Conservation (phyloP, 768 basidiomycete species). For the Tulasnella sp. region DNA sequence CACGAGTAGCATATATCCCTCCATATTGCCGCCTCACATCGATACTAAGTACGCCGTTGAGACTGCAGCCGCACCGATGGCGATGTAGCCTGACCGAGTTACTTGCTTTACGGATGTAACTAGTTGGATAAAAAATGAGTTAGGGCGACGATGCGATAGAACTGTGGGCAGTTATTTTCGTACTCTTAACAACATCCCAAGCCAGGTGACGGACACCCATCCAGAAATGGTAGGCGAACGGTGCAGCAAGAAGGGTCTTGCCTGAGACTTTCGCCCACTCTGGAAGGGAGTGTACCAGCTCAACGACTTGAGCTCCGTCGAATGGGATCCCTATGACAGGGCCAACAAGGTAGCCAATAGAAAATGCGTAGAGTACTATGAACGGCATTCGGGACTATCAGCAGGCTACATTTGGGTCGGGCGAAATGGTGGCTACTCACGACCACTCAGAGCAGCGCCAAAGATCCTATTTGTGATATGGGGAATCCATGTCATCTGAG, state of each 20-base stretch:
- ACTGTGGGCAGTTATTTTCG: constrained; percentile 39
- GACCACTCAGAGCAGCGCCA: constrained; percentile 70
- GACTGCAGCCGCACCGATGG: constrained; percentile 71
- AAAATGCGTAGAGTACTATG: constrained; percentile 81
- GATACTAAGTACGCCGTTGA: constrained; percentile 63
- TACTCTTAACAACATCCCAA: constrained; percentile 89
- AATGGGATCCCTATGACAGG: constrained; percentile 63
- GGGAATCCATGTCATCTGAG: constrained; percentile 83
- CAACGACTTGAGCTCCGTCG: constrained; percentile 72
- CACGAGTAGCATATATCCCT: neutral
- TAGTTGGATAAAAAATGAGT: constrained; percentile 37
- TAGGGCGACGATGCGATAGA: neutral
- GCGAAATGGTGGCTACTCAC: constrained; percentile 42
- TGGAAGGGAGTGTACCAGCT: constrained; percentile 65
- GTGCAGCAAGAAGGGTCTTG: constrained; percentile 75
- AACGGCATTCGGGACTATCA: neutral
- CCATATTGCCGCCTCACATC: neutral
- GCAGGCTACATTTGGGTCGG: constrained; percentile 5
- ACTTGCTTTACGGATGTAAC: constrained; percentile 77
- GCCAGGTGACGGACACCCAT: constrained; percentile 87
- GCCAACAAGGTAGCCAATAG: constrained; percentile 77
- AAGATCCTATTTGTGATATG: constrained; percentile 88
- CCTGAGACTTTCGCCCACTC: constrained; percentile 69
- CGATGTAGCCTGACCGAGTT: constrained; percentile 77
- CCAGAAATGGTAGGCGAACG: constrained; percentile 85